Evolutionary conservation across 768 basidiomycete genomes (phyloP), one percentile per base, ranked within the genome.

Genomic region (Coprinopsis marcescibilis): DNA sequence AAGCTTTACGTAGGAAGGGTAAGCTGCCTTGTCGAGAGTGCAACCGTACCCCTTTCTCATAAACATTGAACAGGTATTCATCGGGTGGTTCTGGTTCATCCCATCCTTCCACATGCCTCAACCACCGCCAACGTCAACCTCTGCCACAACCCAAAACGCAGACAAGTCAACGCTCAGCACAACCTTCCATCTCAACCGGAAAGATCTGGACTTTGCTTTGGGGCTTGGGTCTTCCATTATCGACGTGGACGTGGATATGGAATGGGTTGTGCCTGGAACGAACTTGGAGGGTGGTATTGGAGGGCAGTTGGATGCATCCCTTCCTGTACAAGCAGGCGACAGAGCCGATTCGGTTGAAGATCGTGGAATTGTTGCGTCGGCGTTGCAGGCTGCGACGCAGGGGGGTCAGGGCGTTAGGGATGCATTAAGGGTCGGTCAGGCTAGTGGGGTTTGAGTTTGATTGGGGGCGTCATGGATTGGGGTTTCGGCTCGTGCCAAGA

Each of bases 51-150:
- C 5, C 12, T 37, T 19, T 38, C 17, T 46, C 35, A 29, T 17
- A 39, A 25, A 20, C 13, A 14, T 35, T 8, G 15, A 46, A 17
- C 32, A 89, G 75, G 72, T 90, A 0, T 80, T 84, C 55, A 78
- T 93, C 61, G 83, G 85, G 25, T 93, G 90, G 90, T 59, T 82
- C 41, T 92, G 90, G 90, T 73, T 92, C 58, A 78, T 93, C 49
- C 90, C 90, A 0, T 71, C 80, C 0, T 92, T 92, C 66, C 87
- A 92, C 58, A 77, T 90, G 69, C 68, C 77, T 1, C 72, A 77
- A 35, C 69, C 75, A 29, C 67, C 71, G 3, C 58, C n/a, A n/a
- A n/a, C n/a, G n/a, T n/a, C n/a, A n/a, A n/a, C n/a, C n/a, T n/a
- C n/a, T n/a, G n/a, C 65, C 2, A 33, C 56, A 6, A 51, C 58